Evolutionary conservation across 2,329 filamentous ascomycete species (phyloP).

Genomic region (Alternaria novae-zelandiae): DNA sequence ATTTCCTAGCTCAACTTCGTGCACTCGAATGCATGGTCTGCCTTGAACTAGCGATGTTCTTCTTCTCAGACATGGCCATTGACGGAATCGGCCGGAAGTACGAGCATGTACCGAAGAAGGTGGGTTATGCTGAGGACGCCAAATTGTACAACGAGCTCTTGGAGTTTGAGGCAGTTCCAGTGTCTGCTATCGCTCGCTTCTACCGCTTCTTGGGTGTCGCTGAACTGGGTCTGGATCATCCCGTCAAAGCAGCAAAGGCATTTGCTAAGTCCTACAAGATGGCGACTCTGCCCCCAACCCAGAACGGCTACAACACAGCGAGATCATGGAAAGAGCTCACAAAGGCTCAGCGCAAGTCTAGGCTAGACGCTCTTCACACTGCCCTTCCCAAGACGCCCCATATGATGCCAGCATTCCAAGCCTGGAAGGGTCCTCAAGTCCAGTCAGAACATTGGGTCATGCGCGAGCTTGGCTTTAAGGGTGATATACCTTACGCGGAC

Average conservation of each 20-base stretch:
- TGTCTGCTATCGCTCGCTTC: neutral
- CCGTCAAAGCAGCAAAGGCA: slow-evolving; percentile 4
- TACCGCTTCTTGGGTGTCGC: slow-evolving; percentile 7
- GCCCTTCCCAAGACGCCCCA: neutral
- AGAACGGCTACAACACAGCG: neutral
- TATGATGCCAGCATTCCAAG: neutral
- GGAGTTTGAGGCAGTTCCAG: neutral
- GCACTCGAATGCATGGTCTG: too few relatives aligned
- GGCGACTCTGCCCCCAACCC: fast-evolving
- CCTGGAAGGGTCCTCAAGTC: neutral
- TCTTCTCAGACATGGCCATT: too few relatives aligned
- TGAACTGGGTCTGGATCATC: slow-evolving; percentile 1
- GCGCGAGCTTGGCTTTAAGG: neutral
- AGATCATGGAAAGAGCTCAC: neutral
- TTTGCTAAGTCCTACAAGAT: slow-evolving; percentile 6
- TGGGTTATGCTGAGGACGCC: neutral
- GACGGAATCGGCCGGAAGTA: too few relatives aligned
- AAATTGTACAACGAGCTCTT: neutral
- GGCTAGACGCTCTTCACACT: neutral
- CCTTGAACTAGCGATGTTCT: too few relatives aligned
- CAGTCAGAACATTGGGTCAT: neutral
- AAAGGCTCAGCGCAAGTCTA: neutral
- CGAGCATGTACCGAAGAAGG: too few relatives aligned
- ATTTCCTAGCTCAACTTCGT: too few relatives aligned
- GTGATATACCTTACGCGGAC: neutral